These are phyloP conservation scores for Neolentinus lepideus DNA, from an alignment of 1,284 basidiomycete genomes.

Conservation along the genomic window DNA sequence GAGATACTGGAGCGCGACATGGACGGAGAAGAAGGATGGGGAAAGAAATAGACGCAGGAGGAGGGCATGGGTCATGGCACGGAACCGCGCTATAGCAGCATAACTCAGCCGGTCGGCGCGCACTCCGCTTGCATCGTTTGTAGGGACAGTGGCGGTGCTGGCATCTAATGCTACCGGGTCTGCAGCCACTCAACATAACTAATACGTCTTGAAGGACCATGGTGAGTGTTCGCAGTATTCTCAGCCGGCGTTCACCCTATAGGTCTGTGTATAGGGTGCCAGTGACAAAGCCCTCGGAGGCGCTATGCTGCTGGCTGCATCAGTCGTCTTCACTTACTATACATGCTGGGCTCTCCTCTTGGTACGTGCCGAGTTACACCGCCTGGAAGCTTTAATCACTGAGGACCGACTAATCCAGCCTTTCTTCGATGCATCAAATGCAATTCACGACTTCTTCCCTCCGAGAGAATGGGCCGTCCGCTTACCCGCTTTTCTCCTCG, in stretches of 20 bases:
- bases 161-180: background rate
- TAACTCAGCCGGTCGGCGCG: background rate
- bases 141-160: background rate
- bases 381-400: constrained; percentile 3
- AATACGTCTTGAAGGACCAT: background rate
- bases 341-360: constrained; percentile 86
- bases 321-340: constrained; percentile 81
- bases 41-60: constrained; percentile 86
- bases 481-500: constrained; percentile 76
- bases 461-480: constrained; percentile 87
- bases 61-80: constrained; percentile 65
- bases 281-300: background rate
- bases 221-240: background rate
- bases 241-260: background rate
- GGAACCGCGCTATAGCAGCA: background rate
- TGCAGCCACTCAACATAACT: background rate
- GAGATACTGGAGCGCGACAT: constrained; percentile 88
- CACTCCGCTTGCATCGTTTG: background rate
- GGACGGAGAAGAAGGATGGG: constrained; percentile 85
- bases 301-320: constrained; percentile 11
- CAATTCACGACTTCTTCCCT: constrained; percentile 76
- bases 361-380: constrained; percentile 37
- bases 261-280: background rate
- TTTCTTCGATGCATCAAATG: constrained; percentile 70
- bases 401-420: constrained; percentile 45